A percentile compares a stretch with the other conserved stretches of the same genome.
These are phyloP conservation scores for Malassezia sp. DNA, from an alignment of 1,284 basidiomycete species.

Conservation along the genomic window DNA sequence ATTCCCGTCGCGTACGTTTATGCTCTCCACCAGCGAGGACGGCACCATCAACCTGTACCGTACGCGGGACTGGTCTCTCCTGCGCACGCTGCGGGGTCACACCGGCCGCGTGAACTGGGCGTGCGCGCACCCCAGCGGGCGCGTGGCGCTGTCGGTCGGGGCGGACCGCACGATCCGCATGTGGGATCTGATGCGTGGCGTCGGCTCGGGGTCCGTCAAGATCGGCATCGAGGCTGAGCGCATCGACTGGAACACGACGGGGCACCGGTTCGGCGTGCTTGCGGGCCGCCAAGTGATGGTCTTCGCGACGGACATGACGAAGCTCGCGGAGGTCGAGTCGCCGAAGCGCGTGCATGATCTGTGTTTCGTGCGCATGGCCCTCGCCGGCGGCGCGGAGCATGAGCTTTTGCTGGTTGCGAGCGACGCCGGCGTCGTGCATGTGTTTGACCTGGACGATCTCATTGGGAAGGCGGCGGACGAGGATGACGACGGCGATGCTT, in stretches of 20 bases:
- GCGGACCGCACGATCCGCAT: constrained; percentile 79
- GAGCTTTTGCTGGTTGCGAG: constrained; percentile 30
- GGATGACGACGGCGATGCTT: constrained; percentile 12
- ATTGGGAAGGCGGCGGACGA: constrained; percentile 1
- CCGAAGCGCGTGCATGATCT: constrained; percentile 29
- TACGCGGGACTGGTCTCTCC: constrained; percentile 80
- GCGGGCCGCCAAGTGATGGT: constrained; percentile 30
- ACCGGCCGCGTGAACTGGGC: constrained; percentile 80
- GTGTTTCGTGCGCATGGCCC: constrained; percentile 18
- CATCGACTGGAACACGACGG: constrained; percentile 31
- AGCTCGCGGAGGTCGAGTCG: constrained; percentile 31
- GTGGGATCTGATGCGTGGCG: constrained; percentile 97
- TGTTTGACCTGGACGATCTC: constrained; percentile 27
- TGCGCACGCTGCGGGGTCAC: constrained; percentile 80
- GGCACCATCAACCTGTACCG: constrained; percentile 71
- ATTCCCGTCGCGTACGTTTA: constrained; percentile 77
- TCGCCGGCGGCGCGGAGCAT: constrained; percentile 17
- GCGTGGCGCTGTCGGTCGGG: constrained; percentile 79
- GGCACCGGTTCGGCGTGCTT: constrained; percentile 29
- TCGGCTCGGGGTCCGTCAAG: constrained; percentile 74
- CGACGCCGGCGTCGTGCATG: constrained; percentile 25
- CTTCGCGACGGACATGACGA: constrained; percentile 34
- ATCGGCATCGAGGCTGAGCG: constrained; percentile 37
- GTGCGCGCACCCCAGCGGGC: constrained; percentile 80
- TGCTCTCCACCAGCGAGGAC: constrained; percentile 75